phyloP scores from a whole-genome alignment of 1,139 yeast genomes.

The Kodamaea derodonti region DNA sequence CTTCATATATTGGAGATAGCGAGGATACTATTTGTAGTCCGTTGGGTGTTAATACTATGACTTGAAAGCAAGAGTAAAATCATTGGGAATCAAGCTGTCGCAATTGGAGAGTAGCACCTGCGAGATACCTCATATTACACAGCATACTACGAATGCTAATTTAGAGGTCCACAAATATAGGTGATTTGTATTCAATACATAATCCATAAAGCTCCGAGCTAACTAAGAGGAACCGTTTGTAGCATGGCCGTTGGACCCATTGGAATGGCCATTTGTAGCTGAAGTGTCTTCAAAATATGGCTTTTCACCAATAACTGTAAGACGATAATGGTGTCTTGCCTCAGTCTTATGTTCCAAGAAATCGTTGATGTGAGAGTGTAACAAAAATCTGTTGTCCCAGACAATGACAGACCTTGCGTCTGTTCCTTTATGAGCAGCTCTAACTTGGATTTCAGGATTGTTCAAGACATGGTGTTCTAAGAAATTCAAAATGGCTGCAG shows the following conservation, averaged over 20 bases:
- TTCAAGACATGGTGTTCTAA: conserved; percentile 19
- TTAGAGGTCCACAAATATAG: not conserved
- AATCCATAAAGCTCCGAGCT: not conserved
- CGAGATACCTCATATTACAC: no score
- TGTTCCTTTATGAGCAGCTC: conserved; percentile 23
- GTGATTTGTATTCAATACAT: not conserved
- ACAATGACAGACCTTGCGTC: conserved; percentile 21
- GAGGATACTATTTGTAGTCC: no score
- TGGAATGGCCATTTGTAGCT: conserved; percentile 3
- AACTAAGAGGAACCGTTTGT: not conserved
- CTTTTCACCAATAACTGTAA: conserved; percentile 24
- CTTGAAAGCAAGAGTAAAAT: no score
- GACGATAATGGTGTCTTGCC: conserved; percentile 24
- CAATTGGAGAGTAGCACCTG: no score
- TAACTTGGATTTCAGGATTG: conserved; percentile 24
- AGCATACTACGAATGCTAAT: no score
- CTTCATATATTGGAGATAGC: no score
- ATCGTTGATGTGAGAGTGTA: conserved; percentile 23
- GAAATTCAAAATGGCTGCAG: conserved; percentile 20
- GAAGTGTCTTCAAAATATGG: conserved; percentile 16
- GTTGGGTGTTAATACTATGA: no score
- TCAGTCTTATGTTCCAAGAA: conserved; percentile 19
- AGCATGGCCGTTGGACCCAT: not conserved
- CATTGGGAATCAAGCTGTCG: no score
- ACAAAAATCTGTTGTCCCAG: conserved; percentile 23